phyloP scores from a whole-genome alignment of 2,329 filamentous ascomycete species.

The Fusarium devonianum region DNA sequence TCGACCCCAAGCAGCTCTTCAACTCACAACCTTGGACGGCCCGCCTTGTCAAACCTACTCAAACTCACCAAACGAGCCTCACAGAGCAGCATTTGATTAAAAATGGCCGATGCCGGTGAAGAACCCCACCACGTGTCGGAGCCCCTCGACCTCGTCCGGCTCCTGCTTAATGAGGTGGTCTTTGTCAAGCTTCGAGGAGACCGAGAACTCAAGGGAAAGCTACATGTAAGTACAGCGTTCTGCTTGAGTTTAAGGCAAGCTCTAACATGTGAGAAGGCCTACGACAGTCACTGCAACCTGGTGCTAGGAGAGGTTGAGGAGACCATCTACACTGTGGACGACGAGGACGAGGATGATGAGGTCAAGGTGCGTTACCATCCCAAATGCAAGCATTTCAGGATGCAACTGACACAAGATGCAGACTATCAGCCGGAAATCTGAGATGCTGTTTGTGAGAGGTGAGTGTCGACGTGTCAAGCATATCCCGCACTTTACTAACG shows the following conservation, averaged over 20 bases:
- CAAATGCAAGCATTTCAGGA: neutral
- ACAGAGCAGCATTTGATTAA: constrained; percentile 30
- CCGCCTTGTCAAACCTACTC: constrained; percentile 12
- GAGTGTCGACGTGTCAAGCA: constrained; percentile 42
- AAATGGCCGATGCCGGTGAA: constrained; percentile 86
- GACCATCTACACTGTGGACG: constrained; percentile 92
- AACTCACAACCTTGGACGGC: constrained; percentile 15
- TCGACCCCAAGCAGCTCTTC: constrained; percentile 16
- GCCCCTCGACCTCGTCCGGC: constrained; percentile 92
- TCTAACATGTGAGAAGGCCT: constrained; percentile 69
- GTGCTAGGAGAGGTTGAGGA: constrained; percentile 97
- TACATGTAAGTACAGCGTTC: constrained; percentile 72
- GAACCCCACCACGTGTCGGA: constrained; percentile 78
- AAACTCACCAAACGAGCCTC: constrained; percentile 8
- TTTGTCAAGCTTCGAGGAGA: constrained; percentile 98
- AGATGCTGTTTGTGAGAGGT: constrained; percentile 99
- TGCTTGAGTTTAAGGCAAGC: neutral
- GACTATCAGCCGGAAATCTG: constrained; percentile 95
- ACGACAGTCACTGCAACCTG: constrained; percentile 97
- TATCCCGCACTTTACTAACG: constrained; percentile 32
- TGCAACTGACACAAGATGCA: constrained; percentile 48
- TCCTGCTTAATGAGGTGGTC: constrained; percentile 93
- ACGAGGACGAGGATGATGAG: constrained; percentile 85
- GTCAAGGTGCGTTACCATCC: constrained; percentile 65
- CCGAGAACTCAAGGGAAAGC: constrained; percentile 89